Conservation (phyloP, 2,329 filamentous ascomycete genomes). For the Aspergillus brunneoviolaceus region DNA sequence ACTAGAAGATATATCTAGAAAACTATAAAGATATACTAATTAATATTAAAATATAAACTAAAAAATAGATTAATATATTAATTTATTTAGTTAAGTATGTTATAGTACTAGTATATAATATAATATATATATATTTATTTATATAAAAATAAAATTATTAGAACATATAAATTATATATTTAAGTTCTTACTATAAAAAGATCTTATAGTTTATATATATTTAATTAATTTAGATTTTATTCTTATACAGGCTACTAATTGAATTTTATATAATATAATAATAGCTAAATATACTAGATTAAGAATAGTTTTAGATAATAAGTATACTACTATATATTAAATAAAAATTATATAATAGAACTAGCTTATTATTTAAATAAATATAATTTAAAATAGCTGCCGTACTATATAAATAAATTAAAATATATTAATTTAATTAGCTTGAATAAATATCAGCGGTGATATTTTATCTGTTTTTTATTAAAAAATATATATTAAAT, state of each 20-base stretch:
- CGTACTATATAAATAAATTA: no score
- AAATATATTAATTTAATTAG: no score
- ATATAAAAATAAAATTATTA: not conserved
- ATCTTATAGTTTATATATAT: not conserved
- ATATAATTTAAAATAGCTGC: not conserved
- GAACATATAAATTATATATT: not conserved
- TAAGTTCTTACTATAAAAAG: not conserved
- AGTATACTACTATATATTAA: not conserved
- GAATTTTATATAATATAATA: not conserved
- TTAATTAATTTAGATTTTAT: not conserved
- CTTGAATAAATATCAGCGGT: no score
- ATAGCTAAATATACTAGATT: not conserved
- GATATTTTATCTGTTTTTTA: no score
- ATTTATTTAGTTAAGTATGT: not conserved
- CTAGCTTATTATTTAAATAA: not conserved
- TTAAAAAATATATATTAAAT: no score
- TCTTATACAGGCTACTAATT: not conserved
- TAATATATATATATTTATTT: not conserved
- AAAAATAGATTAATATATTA: not conserved
- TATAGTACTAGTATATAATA: not conserved
- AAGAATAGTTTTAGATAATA: not conserved
- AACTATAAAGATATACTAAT: not conserved
- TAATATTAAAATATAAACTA: not conserved
- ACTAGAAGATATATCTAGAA: not conserved
- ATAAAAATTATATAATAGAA: not conserved